Conservation (phyloP, 768 basidiomycete genomes). For the Leccinellum luteum region DNA sequence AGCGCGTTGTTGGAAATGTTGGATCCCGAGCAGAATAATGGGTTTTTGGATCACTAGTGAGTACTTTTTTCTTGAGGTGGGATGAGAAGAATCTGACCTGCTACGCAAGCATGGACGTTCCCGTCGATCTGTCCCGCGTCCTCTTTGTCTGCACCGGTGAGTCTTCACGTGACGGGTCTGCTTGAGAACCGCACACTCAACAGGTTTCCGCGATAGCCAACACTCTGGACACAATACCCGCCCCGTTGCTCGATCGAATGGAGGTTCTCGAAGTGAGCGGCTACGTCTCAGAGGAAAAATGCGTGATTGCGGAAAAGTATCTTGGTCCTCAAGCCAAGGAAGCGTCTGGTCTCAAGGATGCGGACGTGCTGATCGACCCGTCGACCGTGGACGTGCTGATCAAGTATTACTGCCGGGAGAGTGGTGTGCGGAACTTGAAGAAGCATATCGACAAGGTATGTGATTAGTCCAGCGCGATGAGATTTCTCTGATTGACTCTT, state of each 20-base stretch:
- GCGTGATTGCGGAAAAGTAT: constrained; percentile 82
- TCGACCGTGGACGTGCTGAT: constrained; percentile 84
- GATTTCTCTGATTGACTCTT: not conserved
- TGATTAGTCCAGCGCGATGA: not conserved
- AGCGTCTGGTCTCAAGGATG: constrained; percentile 79
- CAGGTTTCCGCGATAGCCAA: constrained; percentile 51
- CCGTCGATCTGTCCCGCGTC: constrained; percentile 92
- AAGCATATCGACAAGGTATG: constrained; percentile 96
- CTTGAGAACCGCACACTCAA: constrained; percentile 7
- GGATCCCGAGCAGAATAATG: constrained; percentile 92
- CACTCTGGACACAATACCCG: constrained; percentile 90
- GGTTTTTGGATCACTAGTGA: constrained; percentile 93
- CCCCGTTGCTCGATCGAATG: constrained; percentile 92
- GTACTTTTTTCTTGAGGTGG: constrained; percentile 31
- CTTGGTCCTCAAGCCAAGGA: constrained; percentile 93
- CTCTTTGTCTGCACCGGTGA: constrained; percentile 92
- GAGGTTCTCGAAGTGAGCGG: constrained; percentile 94
- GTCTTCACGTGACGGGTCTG: constrained; percentile 4
- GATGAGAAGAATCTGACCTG: constrained; percentile 1
- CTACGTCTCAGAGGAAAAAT: constrained; percentile 92
- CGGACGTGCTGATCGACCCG: constrained; percentile 76
- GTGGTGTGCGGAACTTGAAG: constrained; percentile 94
- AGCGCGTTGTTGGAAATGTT: constrained; percentile 92
- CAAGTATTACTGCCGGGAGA: constrained; percentile 96
- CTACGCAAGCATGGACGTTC: constrained; percentile 83